A percentile compares a stretch with the other conserved stretches of the same genome.
These are phyloP conservation scores for Glycyrrhiza uralensis DNA, from an alignment of 306 rosid genomes.

Conservation along the genomic window DNA sequence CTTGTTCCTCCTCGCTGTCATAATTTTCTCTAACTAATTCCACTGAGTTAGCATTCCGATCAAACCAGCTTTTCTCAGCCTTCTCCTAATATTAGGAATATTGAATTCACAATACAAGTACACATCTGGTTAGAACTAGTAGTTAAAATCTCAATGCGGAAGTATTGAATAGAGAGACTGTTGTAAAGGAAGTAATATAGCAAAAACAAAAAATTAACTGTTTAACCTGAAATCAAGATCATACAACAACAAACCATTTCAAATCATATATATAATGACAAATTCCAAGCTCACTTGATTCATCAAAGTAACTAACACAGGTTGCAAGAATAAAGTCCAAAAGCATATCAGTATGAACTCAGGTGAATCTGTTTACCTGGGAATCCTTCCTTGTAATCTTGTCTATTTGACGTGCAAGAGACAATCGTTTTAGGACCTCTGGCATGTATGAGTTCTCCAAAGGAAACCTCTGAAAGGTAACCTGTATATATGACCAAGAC, in stretches of 20 bases:
- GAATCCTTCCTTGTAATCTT: conserved; percentile 78
- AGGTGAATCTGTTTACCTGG: conserved; percentile 53
- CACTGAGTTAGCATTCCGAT: conserved; percentile 72
- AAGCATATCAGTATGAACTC: background rate
- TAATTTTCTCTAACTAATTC: conserved; percentile 56
- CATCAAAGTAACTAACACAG: background rate
- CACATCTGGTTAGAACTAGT: background rate
- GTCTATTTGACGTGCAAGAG: conserved; percentile 89
- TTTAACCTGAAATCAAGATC: background rate
- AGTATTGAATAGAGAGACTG: background rate
- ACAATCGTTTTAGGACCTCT: conserved; percentile 74
- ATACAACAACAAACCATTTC: conserved; percentile 7
- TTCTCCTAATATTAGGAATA: conserved; percentile 51
- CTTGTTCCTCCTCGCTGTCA: conserved; percentile 87
- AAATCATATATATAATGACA: conserved; percentile 13
- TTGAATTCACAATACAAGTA: background rate
- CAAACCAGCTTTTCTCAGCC: conserved; percentile 77
- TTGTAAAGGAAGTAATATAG: background rate
- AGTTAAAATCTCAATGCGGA: background rate
- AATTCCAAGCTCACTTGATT: background rate
- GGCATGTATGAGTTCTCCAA: conserved; percentile 82
- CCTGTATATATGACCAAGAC: conserved; percentile 41
- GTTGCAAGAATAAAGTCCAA: conserved; percentile 12
- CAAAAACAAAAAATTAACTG: background rate
- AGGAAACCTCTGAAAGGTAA: conserved; percentile 76